Percentiles rank a stretch among this genome's conserved stretches.
phyloP scores from a whole-genome alignment of 441 rosid genomes.

The Rhodomyrtus psidioides region DNA sequence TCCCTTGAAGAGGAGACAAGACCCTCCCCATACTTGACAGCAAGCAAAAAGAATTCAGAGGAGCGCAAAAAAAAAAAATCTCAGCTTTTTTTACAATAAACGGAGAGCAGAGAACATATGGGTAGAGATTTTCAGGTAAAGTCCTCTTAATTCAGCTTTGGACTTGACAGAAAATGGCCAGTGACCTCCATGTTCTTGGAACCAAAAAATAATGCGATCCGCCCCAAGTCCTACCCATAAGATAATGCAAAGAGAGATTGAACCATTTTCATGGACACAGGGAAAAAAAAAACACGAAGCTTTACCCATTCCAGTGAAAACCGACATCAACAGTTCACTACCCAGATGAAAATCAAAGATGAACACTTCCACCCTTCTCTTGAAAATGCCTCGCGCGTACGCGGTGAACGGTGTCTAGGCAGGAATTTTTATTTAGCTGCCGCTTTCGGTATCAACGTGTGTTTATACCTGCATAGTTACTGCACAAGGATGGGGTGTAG shows the following conservation, averaged over 20 bases:
- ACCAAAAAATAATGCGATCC: background rate
- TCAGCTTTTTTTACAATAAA: background rate
- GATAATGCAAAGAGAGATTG: background rate
- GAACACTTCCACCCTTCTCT: background rate
- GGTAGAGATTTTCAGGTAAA: background rate
- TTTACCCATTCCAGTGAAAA: background rate
- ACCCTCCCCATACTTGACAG: constrained; percentile 9
- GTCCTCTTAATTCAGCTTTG: background rate
- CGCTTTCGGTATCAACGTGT: background rate
- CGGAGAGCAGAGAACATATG: background rate
- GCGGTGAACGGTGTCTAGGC: background rate
- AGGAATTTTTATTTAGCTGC: background rate
- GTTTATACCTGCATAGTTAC: constrained; percentile 9
- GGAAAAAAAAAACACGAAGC: background rate
- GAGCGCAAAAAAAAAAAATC: background rate
- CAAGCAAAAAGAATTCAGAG: background rate
- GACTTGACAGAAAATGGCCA: background rate
- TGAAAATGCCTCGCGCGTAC: background rate
- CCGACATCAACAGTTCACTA: background rate
- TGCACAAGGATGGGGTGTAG: constrained; percentile 8
- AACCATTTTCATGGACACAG: background rate
- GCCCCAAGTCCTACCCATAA: background rate
- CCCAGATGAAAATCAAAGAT: background rate
- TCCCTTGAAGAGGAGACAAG: constrained; percentile 10
- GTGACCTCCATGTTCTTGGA: background rate